phyloP scores from a whole-genome alignment of 441 rosid species.

The Melianthus villosus region DNA sequence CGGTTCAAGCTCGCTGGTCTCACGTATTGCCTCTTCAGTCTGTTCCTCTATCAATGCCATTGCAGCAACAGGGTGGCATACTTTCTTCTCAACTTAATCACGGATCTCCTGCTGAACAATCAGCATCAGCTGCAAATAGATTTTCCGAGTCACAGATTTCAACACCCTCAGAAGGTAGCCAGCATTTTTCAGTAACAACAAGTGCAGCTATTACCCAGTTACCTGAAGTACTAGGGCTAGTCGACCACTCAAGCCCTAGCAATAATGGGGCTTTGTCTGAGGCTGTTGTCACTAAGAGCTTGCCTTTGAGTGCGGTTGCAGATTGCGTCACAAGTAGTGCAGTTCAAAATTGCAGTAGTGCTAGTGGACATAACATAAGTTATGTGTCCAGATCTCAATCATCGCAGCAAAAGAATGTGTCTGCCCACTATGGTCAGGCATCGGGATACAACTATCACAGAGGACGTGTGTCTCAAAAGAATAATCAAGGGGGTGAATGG shows the following conservation, averaged over 20 bases:
- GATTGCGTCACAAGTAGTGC: conserved; percentile 19
- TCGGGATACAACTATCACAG: conserved; percentile 32
- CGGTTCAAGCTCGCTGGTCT: conserved; percentile 80
- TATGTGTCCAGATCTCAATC: conserved; percentile 20
- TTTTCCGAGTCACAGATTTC: conserved; percentile 30
- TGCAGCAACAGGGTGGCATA: conserved; percentile 41
- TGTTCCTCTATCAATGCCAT: conserved; percentile 34
- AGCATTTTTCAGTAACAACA: conserved; percentile 15
- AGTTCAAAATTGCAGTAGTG: conserved; percentile 16
- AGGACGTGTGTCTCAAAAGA: conserved; percentile 33
- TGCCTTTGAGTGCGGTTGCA: conserved; percentile 15
- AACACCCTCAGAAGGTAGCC: conserved; percentile 21
- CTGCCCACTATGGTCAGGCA: conserved; percentile 28
- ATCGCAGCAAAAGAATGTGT: conserved; percentile 36
- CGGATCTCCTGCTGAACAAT: conserved; percentile 34
- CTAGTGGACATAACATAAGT: conserved; percentile 16
- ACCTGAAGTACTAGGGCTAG: conserved; percentile 43
- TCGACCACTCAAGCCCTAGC: conserved; percentile 32
- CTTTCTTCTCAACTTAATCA: conserved; percentile 43
- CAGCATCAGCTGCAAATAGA: conserved; percentile 26
- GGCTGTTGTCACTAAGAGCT: conserved; percentile 18
- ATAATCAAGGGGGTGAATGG: conserved; percentile 29
- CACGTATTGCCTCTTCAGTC: conserved; percentile 48
- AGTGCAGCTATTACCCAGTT: conserved; percentile 27
- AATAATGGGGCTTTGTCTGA: conserved; percentile 20